A percentile compares a stretch with the other conserved stretches of the same genome.
Conservation (phyloP, 805 yeast species). For the Candida ovalis region DNA sequence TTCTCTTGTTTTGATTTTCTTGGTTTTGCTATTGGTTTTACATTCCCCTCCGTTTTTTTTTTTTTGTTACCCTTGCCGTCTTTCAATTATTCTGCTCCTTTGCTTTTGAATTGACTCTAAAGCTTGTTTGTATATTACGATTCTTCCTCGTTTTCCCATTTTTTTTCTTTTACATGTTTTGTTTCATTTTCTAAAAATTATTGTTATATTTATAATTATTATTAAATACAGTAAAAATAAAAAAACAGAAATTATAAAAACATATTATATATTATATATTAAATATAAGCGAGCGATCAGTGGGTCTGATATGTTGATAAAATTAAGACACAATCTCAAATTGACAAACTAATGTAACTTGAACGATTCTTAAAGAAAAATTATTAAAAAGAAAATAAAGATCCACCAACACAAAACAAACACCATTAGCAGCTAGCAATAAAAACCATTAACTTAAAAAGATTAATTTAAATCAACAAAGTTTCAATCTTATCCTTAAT, state of each 20-base stretch:
- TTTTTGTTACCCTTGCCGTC: neutral
- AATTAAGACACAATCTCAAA: no score
- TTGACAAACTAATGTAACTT: neutral
- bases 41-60: neutral
- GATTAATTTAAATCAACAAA: constrained; percentile 64
- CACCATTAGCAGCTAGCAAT: neutral
- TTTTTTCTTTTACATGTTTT: neutral
- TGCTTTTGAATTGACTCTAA: neutral
- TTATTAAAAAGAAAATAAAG: no score
- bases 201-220: neutral
- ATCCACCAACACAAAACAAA: neutral
- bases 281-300: no score
- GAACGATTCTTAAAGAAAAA: no score
- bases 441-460: neutral
- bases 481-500: constrained; percentile 99
- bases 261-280: no score
- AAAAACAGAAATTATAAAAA: neutral
- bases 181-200: neutral
- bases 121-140: neutral
- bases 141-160: neutral
- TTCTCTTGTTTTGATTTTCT: neutral
- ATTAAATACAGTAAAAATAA: neutral
- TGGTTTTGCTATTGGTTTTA: neutral
- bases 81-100: neutral
- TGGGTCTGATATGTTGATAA: no score